Evolutionary conservation across 805 yeast genomes (phyloP).

Genomic region (Metschnikowia aberdeeniae): DNA sequence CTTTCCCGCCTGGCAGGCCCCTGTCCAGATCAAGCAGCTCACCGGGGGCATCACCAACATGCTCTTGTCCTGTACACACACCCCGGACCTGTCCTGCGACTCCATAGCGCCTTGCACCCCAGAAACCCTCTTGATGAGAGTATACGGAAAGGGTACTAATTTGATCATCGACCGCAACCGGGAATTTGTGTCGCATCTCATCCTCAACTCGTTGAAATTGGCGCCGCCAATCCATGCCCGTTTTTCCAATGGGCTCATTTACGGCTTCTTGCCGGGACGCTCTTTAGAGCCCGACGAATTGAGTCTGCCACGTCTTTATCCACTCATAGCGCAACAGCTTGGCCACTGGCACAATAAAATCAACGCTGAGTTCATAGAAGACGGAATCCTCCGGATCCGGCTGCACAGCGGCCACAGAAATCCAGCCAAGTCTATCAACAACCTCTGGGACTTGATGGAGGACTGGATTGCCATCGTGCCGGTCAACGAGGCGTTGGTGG

Average conservation of each 20-base stretch:
- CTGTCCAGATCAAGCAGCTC: constrained; percentile 39
- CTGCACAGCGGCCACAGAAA: constrained; percentile 19
- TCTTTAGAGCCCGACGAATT: constrained; percentile 56
- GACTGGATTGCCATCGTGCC: constrained; percentile 67
- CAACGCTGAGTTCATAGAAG: constrained; percentile 43
- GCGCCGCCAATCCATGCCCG: constrained; percentile 70
- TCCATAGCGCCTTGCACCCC: not conserved
- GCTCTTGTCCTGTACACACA: constrained; percentile 46
- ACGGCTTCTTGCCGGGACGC: constrained; percentile 64
- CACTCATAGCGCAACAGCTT: constrained; percentile 58
- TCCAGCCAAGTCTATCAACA: constrained; percentile 26
- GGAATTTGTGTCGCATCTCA: constrained; percentile 67
- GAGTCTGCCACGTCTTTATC: constrained; percentile 43
- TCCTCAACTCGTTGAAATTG: constrained; percentile 52
- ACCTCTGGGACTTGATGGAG: constrained; percentile 57
- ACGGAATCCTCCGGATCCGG: constrained; percentile 40
- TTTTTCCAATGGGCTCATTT: constrained; percentile 68
- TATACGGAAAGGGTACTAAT: constrained; percentile 72
- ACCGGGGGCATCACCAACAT: constrained; percentile 66
- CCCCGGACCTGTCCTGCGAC: not conserved
- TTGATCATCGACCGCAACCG: constrained; percentile 69
- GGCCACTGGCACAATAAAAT: constrained; percentile 67
- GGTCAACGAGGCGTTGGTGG: constrained; percentile 35
- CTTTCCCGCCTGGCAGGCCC: constrained; percentile 41
- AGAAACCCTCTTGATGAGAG: constrained; percentile 54